Base-by-base conservation (phyloP, 805 yeast species). In the Brettanomyces naardenensis region DNA sequence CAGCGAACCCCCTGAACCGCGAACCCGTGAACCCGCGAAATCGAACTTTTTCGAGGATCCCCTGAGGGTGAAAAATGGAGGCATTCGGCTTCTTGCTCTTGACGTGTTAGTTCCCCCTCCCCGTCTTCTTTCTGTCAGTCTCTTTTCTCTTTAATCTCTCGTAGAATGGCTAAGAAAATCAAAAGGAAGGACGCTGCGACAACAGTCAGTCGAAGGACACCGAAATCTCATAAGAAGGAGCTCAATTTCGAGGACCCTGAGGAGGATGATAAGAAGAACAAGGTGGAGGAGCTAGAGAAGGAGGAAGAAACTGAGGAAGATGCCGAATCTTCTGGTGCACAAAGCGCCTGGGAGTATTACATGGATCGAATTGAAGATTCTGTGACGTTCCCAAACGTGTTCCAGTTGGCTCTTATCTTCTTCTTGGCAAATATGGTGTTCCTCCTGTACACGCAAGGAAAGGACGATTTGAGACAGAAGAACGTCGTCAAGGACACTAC, bases 371-470 rank as follows among this genome's bases (percentile, higher is more conserved):
- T 39, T 2, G 39, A 28, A 10, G 33, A 39, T 11, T 27, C 21
- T 6, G 13, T 31, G 17, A 30, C 31, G 15, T 6, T 28, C 7
- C 38, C 33, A 4, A 28, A 19, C 14, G 33, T 35, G 14, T 13
- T 29, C 28, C 38, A 35, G 19, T 19, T 35, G 23, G 9, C 20
- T 15, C 19, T 9, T 13, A 20, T 28, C 14, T 35, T 28, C 19
- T 35, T 35, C 33, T n/a, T 35, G n/a, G 26, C 22, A 10, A 35
- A 35, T 31, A 19, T 35, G 27, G n/a, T 26, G 7, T 28, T 17
- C 14, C n/a, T 35, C 13, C 15, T n/a, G 15, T 35, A 26, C 32
- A 26, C 14, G 2, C 32, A 28, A 15, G 10, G 10, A 21, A 31
- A 14, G 14, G 33, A 31, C 9, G n/a, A n/a, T n/a, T n/a, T n/a